Base-by-base conservation (phyloP, 1,284 basidiomycete genomes). In the Binderoboletus segoi region DNA sequence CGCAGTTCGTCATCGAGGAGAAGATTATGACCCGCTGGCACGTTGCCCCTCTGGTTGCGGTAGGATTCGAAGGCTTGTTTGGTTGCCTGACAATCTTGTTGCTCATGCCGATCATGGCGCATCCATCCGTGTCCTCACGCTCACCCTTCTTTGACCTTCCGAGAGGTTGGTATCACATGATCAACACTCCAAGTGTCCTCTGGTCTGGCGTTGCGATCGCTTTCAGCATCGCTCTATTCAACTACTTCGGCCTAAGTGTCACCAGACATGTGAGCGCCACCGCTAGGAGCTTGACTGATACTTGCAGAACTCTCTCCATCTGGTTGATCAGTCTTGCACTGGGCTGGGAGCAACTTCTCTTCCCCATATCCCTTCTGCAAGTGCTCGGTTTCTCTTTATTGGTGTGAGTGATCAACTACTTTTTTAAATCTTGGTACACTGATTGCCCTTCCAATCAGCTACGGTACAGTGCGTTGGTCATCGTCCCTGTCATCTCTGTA, bases 1-100 rank as follows among this genome's bases (percentile, higher is more conserved):
- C 85, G 13, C 94, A 96, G 69, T 96, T 96, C 69, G 94, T 98
- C 47, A 81, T 97, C n/a, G 96, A 98, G 80, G 93, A 94, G 81
- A 82, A 82, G 80, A 86, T 88, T 65, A 84, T 88, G 82, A 82
- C 84, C 43, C 83, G 83, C 51, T 96, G 97, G 78, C 81, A 85
- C 44, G 89, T 99, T 53, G 85, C 90, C 51, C 96, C 97, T n/a
- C 82, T 98, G 33, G 83, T 95, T 53, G 96, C 96, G 13, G 97
- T 98, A 51, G 94, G 95, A 28, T 92, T 86, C 61, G 97, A 99
- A 76, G 97, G 97, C 49, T 77, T 96, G 58, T 99, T 97, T 71
- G 97, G 97, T 57, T 77, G 88, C 20, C 63, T 91, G 58, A 92
- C 92, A 23, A 86, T 95, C 63, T 64, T 94, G 45, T 62, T 90